Conservation (phyloP, 441 rosid genomes). For the Mallotus japonicus region DNA sequence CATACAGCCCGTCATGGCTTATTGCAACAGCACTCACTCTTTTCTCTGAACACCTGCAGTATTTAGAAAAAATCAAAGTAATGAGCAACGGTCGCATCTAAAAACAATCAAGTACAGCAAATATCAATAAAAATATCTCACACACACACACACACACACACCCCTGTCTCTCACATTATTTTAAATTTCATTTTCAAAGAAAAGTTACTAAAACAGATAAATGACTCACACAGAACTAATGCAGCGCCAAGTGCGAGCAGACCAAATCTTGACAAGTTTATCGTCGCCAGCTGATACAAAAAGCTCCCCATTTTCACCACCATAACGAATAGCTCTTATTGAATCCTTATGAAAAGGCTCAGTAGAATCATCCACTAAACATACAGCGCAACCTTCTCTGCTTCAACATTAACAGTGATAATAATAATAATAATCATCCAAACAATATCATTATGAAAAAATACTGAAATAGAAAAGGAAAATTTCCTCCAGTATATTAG, state of each 20-base stretch:
- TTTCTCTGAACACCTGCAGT: conserved; percentile 73
- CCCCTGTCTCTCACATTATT: too few species aligned
- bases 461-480: neutral
- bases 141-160: too few species aligned
- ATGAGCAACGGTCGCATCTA: too few species aligned
- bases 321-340: conserved; percentile 70
- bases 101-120: neutral
- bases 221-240: conserved; percentile 56
- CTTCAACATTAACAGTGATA: neutral
- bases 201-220: neutral
- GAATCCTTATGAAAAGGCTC: conserved; percentile 59
- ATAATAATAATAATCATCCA: too few species aligned
- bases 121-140: neutral
- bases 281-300: conserved; percentile 87
- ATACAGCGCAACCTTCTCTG: conserved; percentile 49
- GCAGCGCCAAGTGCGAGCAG: conserved; percentile 66
- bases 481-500: too few species aligned
- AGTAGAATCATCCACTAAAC: conserved; percentile 60
- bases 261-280: conserved; percentile 84
- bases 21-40: conserved; percentile 83
- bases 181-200: too few species aligned
- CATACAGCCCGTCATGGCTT: conserved; percentile 56
- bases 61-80: conserved; percentile 2
- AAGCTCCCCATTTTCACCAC: conserved; percentile 62
- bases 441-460: neutral